Evolutionary conservation across 2,329 filamentous ascomycete species (phyloP).

Genomic region (Penicillium sp.): DNA sequence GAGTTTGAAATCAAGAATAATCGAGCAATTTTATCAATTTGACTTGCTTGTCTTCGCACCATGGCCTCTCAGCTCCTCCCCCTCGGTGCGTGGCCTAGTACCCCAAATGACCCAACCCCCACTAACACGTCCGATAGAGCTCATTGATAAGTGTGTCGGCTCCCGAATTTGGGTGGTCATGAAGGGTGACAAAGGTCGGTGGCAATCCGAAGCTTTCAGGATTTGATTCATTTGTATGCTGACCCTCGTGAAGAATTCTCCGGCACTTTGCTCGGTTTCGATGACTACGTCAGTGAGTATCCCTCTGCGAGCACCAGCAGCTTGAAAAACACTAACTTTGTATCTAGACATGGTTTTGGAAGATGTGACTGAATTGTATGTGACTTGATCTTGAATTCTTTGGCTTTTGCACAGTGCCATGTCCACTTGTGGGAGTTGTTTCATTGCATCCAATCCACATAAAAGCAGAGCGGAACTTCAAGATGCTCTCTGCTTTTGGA

Average conservation of each 20-base stretch:
- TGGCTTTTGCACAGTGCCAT: too few species aligned
- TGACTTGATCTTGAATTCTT: slow-evolving; percentile 3
- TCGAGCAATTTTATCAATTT: not conserved
- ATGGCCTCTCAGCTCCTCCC: slow-evolving; percentile 77
- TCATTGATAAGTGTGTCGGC: slow-evolving; percentile 98
- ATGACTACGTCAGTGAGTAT: slow-evolving; percentile 98
- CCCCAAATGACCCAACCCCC: slow-evolving; percentile 12
- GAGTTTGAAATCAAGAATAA: not conserved
- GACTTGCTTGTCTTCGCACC: slow-evolving; percentile 11
- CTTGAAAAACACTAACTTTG: slow-evolving; percentile 14
- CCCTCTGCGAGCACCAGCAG: not conserved
- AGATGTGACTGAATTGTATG: slow-evolving; percentile 94
- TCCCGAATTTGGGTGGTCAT: slow-evolving; percentile 98
- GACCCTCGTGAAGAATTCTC: slow-evolving; percentile 72
- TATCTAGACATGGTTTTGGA: slow-evolving; percentile 91
- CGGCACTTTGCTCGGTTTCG: slow-evolving; percentile 90
- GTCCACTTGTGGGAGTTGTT: too few species aligned
- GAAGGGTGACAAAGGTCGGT: slow-evolving; percentile 94
- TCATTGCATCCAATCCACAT: too few species aligned
- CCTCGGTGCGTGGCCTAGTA: slow-evolving; percentile 54
- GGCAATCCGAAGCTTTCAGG: not conserved
- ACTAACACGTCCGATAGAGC: slow-evolving; percentile 60
- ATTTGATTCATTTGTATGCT: slow-evolving; percentile 5
- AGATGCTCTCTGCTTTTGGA: not conserved
- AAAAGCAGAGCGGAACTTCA: too few species aligned